Evolutionary conservation across 2,329 filamentous ascomycete species (phyloP), one percentile per base, ranked within the genome.

Genomic region (Orbilia ellipsospora): DNA sequence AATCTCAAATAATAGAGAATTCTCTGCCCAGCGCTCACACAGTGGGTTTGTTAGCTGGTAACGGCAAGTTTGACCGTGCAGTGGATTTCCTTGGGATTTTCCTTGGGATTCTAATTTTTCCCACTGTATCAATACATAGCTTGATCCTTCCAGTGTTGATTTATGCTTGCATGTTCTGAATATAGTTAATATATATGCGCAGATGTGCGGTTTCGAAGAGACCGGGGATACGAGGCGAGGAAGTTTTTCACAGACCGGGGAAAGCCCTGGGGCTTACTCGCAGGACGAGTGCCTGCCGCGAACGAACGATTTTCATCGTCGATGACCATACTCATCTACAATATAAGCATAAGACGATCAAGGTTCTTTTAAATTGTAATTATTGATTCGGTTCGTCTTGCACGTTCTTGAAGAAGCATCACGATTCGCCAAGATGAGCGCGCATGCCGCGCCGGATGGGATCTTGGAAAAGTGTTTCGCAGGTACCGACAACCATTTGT

Each of bases 1-100:
- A 72, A 65, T 64, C 54, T 64, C 67, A 72, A 72, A 72, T 72
- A 36, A 36, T 36, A 6, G 31, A 36, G 31, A 36, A 36, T 10
- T 10, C 31, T 18, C 28, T 18, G 31, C 31, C 31, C 51, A 54
- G 59, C 26, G 42, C 45, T 72, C 59, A 45, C 15, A 40, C 15
- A 13, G 40, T 50, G 44, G 59, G 40, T 59, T 59, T 59, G 23
- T 61, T 28, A 31, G 13, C 31, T 26, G 44, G 54, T 36, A 36
- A 36, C 10, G 59, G 67, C 57, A 60, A 72, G 12, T 55, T 48
- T 59, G 54, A 45, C 67, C 52, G 18, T 20, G 59, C 59, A 44
- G 45, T 54, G 67, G 52, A 64, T 59, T 31, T 31, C 7, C 28
- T 31, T 31, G 28, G 28, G 28, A 31, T 10, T 36, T 7, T 10